These are phyloP conservation scores for Backusella sp. DNA, from an alignment of 192 early-diverging fungal species.

Conservation along the genomic window DNA sequence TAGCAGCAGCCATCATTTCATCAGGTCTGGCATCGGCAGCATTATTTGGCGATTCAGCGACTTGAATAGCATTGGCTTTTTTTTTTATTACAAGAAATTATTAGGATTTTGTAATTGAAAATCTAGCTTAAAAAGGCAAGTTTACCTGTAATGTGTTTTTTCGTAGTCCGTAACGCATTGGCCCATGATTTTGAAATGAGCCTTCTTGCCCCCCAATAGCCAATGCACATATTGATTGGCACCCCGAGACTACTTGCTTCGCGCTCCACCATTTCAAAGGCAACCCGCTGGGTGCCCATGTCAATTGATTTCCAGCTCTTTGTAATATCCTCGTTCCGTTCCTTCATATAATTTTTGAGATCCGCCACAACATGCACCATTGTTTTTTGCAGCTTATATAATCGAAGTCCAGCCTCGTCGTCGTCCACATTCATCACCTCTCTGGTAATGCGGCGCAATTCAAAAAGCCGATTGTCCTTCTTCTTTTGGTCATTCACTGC, in stretches of 20 bases:
- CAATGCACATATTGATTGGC: slow-evolving; percentile 9
- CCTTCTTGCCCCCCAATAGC: slow-evolving; percentile 9
- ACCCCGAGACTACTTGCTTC: slow-evolving; percentile 1
- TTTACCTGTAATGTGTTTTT: slow-evolving; percentile 1
- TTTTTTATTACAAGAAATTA: neutral
- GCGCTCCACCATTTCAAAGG: slow-evolving; percentile 8
- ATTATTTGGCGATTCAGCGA: too few species aligned
- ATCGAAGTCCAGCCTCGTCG: slow-evolving; percentile 2
- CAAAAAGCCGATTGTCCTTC: neutral
- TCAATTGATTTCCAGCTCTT: slow-evolving; percentile 10
- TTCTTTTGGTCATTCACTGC: slow-evolving; percentile 5
- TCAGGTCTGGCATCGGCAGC: neutral
- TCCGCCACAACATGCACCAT: slow-evolving; percentile 11
- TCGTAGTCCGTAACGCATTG: slow-evolving; percentile 10
- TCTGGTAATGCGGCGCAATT: neutral
- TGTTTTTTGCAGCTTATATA: slow-evolving; percentile 10
- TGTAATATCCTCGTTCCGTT: neutral
- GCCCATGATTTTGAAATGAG: slow-evolving; percentile 7
- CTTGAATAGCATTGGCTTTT: neutral
- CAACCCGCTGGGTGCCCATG: slow-evolving; percentile 4
- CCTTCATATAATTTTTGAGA: slow-evolving; percentile 5
- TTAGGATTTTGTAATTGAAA: neutral
- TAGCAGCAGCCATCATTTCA: neutral
- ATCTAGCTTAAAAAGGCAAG: neutral
- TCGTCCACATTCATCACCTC: slow-evolving; percentile 3